A percentile compares a stretch with the other conserved stretches of the same genome.
Conservation (phyloP, 352 stramenopile species). For the Phytophthora quininea region DNA sequence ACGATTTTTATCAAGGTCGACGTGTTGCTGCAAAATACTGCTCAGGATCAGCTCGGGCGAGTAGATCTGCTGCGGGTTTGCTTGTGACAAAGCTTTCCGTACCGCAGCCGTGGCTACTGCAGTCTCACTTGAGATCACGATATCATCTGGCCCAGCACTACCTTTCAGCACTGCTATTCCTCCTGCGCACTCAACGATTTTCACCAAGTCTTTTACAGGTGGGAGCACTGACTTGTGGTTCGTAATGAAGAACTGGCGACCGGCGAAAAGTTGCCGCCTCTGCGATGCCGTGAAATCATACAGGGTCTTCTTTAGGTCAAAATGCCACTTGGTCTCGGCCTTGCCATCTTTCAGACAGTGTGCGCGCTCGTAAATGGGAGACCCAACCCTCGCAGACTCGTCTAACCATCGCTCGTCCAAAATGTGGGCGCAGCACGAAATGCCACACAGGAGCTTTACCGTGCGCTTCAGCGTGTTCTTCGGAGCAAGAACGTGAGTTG, state of each 20-base stretch:
- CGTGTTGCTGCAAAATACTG: slow-evolving; percentile 53
- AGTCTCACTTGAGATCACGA: slow-evolving; percentile 52
- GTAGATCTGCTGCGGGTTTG: slow-evolving; percentile 39
- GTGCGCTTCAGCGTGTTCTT: slow-evolving; percentile 57
- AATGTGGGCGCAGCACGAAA: slow-evolving; percentile 60
- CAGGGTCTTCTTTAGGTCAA: slow-evolving; percentile 56
- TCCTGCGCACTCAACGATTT: slow-evolving; percentile 61
- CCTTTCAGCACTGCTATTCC: slow-evolving; percentile 40
- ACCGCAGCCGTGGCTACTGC: slow-evolving; percentile 40
- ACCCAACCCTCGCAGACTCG: slow-evolving; percentile 50
- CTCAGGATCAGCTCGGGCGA: slow-evolving; percentile 55
- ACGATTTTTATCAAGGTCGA: slow-evolving; percentile 45
- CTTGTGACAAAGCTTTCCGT: slow-evolving; percentile 41
- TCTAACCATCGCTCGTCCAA: slow-evolving; percentile 60
- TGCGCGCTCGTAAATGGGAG: slow-evolving; percentile 37
- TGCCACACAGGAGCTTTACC: slow-evolving; percentile 64
- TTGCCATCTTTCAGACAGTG: slow-evolving; percentile 51
- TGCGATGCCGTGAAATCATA: slow-evolving; percentile 40
- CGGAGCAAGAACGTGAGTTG: slow-evolving; percentile 55
- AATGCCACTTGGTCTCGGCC: slow-evolving; percentile 57
- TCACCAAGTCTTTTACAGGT: slow-evolving; percentile 51
- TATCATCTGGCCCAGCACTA: slow-evolving; percentile 26
- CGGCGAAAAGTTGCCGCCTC: slow-evolving; percentile 44
- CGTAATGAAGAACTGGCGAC: slow-evolving; percentile 50
- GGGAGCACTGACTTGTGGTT: slow-evolving; percentile 59